These are phyloP conservation scores for Boletus rubescentipes DNA, from an alignment of 768 basidiomycete genomes.

Conservation along the genomic window DNA sequence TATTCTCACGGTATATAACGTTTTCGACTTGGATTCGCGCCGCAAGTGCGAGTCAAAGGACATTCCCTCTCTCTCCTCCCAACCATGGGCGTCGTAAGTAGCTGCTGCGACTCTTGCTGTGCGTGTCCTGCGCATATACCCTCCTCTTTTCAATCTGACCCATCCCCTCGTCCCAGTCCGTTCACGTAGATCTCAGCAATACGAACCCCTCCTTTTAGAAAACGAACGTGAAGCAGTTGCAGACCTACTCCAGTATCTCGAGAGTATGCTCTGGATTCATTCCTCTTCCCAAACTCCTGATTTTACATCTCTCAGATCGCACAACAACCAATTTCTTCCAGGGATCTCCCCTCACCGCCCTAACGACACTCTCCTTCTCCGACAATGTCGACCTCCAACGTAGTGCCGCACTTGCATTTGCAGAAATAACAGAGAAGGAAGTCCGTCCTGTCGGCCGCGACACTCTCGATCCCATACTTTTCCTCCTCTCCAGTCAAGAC, in stretches of 20 bases:
- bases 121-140: slow-evolving; percentile 32
- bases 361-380: slow-evolving; percentile 96
- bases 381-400: slow-evolving; percentile 99
- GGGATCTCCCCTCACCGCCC: slow-evolving; percentile 86
- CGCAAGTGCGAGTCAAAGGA: slow-evolving; percentile 7
- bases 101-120: slow-evolving; percentile 87
- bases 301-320: slow-evolving; percentile 53
- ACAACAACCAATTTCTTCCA: slow-evolving; percentile 98
- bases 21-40: slow-evolving; percentile 16
- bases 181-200: slow-evolving; percentile 81
- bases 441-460: slow-evolving; percentile 95
- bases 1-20: slow-evolving; percentile 25
- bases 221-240: slow-evolving; percentile 98
- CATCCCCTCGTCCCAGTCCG: slow-evolving; percentile 50
- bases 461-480: slow-evolving; percentile 97
- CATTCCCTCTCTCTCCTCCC: background rate
- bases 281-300: background rate
- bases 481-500: slow-evolving; percentile 95
- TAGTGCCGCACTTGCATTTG: slow-evolving; percentile 96
- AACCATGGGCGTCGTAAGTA: slow-evolving; percentile 70
- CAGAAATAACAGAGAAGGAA: slow-evolving; percentile 99
- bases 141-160: slow-evolving; percentile 10
- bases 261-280: slow-evolving; percentile 62
- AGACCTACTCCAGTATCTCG: slow-evolving; percentile 94
- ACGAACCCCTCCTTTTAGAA: slow-evolving; percentile 84